Percentiles rank a stretch among this genome's conserved stretches.
These are phyloP conservation scores for Aspergillus felis DNA, from an alignment of 2,329 filamentous ascomycete genomes.

Conservation along the genomic window DNA sequence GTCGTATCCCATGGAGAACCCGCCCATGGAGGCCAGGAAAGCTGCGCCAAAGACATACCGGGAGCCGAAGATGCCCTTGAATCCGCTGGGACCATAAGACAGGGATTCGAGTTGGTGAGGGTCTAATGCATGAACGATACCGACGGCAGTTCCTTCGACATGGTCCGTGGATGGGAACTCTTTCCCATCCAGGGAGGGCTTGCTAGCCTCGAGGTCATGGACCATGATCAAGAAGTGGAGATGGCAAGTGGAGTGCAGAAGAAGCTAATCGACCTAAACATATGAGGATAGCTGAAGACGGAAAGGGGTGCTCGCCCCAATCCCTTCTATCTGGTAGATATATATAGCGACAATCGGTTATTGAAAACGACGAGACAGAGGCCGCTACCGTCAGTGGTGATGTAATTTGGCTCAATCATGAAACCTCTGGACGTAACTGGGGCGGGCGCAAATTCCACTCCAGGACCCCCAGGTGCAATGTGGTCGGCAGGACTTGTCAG, in stretches of 20 bases:
- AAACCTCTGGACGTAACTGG: not conserved
- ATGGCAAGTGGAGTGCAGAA: not conserved
- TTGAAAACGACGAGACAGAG: not conserved
- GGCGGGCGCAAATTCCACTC: not conserved
- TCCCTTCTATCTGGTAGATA: not conserved
- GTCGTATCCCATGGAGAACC: constrained; percentile 42
- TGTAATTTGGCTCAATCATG: not conserved
- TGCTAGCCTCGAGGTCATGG: not conserved
- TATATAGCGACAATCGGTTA: not conserved
- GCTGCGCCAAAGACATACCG: constrained; percentile 42
- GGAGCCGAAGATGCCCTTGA: constrained; percentile 32
- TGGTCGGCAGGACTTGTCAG: not conserved
- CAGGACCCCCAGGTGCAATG: not conserved
- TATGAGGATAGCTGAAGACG: not conserved
- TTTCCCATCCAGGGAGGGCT: not conserved
- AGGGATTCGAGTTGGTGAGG: not conserved
- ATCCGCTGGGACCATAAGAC: constrained; percentile 26
- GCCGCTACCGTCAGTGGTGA: not conserved
- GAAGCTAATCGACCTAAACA: no score
- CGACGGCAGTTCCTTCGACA: not conserved
- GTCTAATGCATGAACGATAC: not conserved
- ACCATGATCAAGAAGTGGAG: not conserved
- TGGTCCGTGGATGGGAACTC: not conserved
- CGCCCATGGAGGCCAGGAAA: constrained; percentile 40
- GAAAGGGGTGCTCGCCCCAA: not conserved